Evolutionary conservation across 1,284 basidiomycete genomes (phyloP).

Genomic region (Tranzscheliella williamsii): DNA sequence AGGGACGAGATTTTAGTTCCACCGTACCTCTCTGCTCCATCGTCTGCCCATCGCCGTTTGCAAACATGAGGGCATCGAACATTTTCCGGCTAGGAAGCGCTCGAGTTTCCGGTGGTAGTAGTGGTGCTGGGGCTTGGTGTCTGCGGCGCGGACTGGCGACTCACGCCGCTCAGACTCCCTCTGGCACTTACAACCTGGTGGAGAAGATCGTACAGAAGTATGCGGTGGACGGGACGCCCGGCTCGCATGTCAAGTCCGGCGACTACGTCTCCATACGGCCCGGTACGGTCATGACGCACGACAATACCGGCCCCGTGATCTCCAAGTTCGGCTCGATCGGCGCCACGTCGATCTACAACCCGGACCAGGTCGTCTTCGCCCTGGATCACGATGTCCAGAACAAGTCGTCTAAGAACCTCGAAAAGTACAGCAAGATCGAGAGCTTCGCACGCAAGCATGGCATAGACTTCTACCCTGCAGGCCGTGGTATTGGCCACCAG

Average conservation of each 20-base stretch:
- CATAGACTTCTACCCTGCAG: conserved; percentile 96
- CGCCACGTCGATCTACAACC: conserved; percentile 80
- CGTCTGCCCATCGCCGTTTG: not conserved
- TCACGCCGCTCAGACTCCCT: conserved; percentile 21
- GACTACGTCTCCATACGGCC: conserved; percentile 99
- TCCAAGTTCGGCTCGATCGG: conserved; percentile 89
- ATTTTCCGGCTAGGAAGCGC: conserved; percentile 17
- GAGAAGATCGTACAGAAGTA: conserved; percentile 98
- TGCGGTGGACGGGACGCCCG: conserved; percentile 79
- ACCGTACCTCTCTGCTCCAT: not conserved
- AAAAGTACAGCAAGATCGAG: conserved; percentile 92
- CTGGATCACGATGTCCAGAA: conserved; percentile 99
- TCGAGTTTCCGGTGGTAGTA: not conserved
- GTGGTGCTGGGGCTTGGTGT: conserved; percentile 3
- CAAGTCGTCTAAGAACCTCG: conserved; percentile 86
- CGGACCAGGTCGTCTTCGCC: conserved; percentile 87
- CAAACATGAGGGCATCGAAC: conserved; percentile 23
- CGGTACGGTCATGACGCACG: conserved; percentile 75
- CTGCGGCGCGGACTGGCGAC: conserved; percentile 29
- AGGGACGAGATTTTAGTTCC: not conserved
- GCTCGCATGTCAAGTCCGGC: conserved; percentile 74
- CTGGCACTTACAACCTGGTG: conserved; percentile 66
- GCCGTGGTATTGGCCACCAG: conserved; percentile 83
- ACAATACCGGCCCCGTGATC: conserved; percentile 97
- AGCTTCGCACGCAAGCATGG: conserved; percentile 82